Conservation (phyloP, 2,329 filamentous ascomycete genomes). For the Clonostachys byssicola region DNA sequence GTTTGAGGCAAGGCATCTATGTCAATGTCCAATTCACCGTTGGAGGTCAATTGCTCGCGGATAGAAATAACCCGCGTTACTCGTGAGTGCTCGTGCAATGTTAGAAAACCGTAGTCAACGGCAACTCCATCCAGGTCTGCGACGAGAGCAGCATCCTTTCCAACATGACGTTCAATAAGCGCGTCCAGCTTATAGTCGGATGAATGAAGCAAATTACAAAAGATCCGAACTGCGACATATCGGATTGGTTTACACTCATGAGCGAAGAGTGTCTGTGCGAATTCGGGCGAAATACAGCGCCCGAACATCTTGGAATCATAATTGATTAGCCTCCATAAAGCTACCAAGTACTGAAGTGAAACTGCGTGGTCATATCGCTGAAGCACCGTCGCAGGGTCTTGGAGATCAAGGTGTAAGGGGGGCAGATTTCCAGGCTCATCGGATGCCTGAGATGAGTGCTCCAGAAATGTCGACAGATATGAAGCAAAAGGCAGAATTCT, state of each 20-base stretch:
- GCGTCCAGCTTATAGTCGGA: conserved; percentile 75
- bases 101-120: conserved; percentile 76
- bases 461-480: conserved; percentile 70
- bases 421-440: conserved; percentile 6
- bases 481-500: conserved; percentile 79
- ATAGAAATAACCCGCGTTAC: conserved; percentile 38
- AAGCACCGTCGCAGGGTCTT: conserved; percentile 12
- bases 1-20: conserved; percentile 20
- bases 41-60: conserved; percentile 27
- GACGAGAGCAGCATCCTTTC: conserved; percentile 52
- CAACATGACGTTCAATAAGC: conserved; percentile 64
- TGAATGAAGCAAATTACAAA: conserved; percentile 73
- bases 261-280: conserved; percentile 65
- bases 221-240: conserved; percentile 78
- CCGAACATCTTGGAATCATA: conserved; percentile 69
- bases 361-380: conserved; percentile 9
- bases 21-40: conserved; percentile 4
- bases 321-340: conserved; percentile 74
- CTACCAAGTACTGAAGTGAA: conserved; percentile 21
- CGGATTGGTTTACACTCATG: conserved; percentile 58
- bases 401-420: conserved; percentile 20
- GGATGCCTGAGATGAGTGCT: conserved; percentile 28
- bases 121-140: conserved; percentile 71
- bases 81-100: conserved; percentile 52
- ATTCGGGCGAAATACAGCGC: conserved; percentile 57